A percentile compares a stretch with the other conserved stretches of the same genome.
Evolutionary conservation across 495 filamentous ascomycete genomes (phyloP).

Genomic region (Chaetomidium leptoderma): DNA sequence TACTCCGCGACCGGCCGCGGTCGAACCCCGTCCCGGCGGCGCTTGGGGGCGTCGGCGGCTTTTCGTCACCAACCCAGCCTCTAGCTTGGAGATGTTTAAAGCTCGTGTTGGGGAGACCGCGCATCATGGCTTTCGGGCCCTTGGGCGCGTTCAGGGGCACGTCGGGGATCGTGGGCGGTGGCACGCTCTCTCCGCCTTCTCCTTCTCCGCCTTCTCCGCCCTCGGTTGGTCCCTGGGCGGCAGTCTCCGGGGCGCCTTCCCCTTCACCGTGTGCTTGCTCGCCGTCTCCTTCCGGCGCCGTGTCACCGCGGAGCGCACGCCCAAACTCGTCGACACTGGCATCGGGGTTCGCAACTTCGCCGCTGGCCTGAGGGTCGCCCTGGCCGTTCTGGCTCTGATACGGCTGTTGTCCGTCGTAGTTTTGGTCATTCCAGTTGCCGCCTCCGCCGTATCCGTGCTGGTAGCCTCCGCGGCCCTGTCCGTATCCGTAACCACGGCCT

Average conservation of each 20-base stretch:
- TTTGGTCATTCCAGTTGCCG: constrained; percentile 29
- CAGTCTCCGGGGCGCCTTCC: constrained; percentile 18
- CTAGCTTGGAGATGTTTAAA: constrained; percentile 50
- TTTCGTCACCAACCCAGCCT: constrained; percentile 41
- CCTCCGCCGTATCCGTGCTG: constrained; percentile 25
- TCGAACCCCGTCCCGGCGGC: constrained; percentile 33
- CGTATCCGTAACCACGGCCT: constrained; percentile 55
- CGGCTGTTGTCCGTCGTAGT: constrained; percentile 21
- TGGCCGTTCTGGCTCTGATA: constrained; percentile 24
- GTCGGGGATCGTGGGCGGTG: constrained; percentile 33
- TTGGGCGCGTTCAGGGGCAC: constrained; percentile 69
- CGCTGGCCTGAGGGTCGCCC: constrained; percentile 17
- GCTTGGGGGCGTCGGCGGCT: constrained; percentile 33
- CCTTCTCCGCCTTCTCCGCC: constrained; percentile 13
- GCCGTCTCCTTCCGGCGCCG: constrained; percentile 18
- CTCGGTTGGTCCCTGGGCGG: background rate
- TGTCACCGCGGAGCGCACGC: constrained; percentile 39
- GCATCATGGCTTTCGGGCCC: constrained; percentile 88
- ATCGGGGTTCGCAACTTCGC: constrained; percentile 13
- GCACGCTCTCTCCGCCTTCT: constrained; percentile 3
- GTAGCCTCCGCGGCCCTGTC: constrained; percentile 48
- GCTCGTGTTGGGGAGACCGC: constrained; percentile 76
- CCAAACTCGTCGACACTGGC: constrained; percentile 52
- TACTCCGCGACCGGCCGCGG: constrained; percentile 38
- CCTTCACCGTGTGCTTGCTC: constrained; percentile 13